Evolutionary conservation across 176 grass and related monocot genomes (phyloP), one percentile per base, ranked within the genome.

Genomic region (Hsuehochloa calcarea): DNA sequence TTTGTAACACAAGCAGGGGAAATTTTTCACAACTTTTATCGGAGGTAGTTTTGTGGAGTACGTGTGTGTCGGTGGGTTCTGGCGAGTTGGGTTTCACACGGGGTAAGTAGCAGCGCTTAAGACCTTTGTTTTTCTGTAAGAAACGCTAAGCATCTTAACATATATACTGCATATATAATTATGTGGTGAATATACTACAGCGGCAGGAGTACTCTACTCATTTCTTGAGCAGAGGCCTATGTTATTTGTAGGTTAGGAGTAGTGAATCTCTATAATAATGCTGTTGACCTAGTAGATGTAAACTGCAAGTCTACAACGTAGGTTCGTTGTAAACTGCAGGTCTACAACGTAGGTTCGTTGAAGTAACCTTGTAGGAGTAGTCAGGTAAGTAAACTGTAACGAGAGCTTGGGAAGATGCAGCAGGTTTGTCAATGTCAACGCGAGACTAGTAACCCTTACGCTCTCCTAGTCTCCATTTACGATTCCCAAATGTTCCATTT

Each of bases 311-410:
- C 84, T 80, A 90, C 12, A 49, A 13, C 75, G 61, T 84, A 84
- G 80, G 68, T 84, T 87, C 85, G 80, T 87, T 87, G 85, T 75
- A 63, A 87, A 75, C 74, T 83, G 17, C 46, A 50, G 43, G 67
- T 9, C 84, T 80, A 90, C 12, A 49, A 13, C 75, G 61, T 84
- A 84, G 80, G 68, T 84, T 87, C 85, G 80, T 87, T 87, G 85
- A 78, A 75, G 75, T 47, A 70, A 5, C 66, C 82, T 46, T 86
- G 50, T 1, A 47, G 34, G 10, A 11, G 27, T 43, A 66, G 8
- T 35, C 31, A 70, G 16, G 45, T 68, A 14, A 17, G 40, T 77
- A 51, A 83, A 34, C 29, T 51, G 70, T 44, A 77, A 45, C 35
- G 44, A 72, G 72, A 76, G 50, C 56, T 55, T 34, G 58, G 26